Base-by-base conservation (phyloP, 2,329 filamentous ascomycete genomes). In the Colletotrichum sp. region DNA sequence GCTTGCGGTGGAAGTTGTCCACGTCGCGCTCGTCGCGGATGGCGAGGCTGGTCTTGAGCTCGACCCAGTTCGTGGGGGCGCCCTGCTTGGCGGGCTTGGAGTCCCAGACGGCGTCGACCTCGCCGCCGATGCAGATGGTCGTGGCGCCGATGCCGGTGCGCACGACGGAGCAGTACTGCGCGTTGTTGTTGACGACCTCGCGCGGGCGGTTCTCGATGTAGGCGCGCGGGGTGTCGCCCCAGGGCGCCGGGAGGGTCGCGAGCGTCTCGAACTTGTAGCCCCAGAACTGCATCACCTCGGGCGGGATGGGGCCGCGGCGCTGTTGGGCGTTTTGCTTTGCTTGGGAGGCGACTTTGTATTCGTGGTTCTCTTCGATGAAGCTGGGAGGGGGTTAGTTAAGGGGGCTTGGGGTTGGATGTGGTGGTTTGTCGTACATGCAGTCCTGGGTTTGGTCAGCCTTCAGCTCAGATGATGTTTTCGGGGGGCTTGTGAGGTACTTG, bases 181-280 rank as follows among this genome's bases (percentile, higher is more conserved):
- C 94, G 81, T 96, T 92, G 83, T 99, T 99, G 83, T 93, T 96
- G 66, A 98, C 96, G 10, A 93, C 81, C 71, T 94, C 88, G 4
- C 92, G 84, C 59, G 94, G 92, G 32, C 97, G 92, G 72, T 86
- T 87, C 82, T 98, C 96, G 77, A 99, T 98, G 74, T 93, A 92
- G 1, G 95, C 93, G 72, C 95, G 91, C 1, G 92, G 87, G 0
- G 92, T 93, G 72, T 94, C 91, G 70, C 90, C 92, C 93, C 96
- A 98, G 1, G 93, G 90, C 4, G 89, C 86, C 4, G 95, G 93
- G 6, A 99, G 86, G 3, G 97, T 93, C 8, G 93, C 92, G 3
- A 99, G 85, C 0, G 95, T 94, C 84, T 99, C 97, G 81, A 99
- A 99, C 83, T 99, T 99, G 87, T 99, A 99, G 43, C 96, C 96